Conservation (phyloP, 768 basidiomycete genomes). For the Paxillus involutus region DNA sequence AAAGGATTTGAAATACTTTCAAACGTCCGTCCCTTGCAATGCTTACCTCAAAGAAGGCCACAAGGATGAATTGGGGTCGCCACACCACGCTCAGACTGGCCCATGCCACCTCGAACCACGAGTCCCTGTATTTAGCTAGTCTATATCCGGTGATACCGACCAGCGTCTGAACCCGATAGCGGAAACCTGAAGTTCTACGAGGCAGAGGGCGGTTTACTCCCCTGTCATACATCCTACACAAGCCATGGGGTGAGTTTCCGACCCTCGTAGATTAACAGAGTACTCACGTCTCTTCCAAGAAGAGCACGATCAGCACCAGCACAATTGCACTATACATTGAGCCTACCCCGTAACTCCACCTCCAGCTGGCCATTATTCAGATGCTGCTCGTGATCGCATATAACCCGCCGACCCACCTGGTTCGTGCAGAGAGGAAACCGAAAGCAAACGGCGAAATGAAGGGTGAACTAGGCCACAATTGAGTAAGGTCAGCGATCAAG, state of each 20-base stretch:
- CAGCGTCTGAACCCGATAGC: slow-evolving; percentile 45
- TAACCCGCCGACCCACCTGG: slow-evolving; percentile 15
- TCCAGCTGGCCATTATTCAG: slow-evolving; percentile 33
- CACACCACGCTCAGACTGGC: slow-evolving; percentile 42
- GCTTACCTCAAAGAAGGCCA: slow-evolving; percentile 39
- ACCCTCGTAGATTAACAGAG: not conserved
- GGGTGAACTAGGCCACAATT: slow-evolving; percentile 30
- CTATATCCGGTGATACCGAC: slow-evolving; percentile 46
- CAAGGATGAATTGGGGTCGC: slow-evolving; percentile 47
- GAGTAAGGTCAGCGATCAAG: slow-evolving; percentile 22
- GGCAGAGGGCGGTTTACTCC: slow-evolving; percentile 32
- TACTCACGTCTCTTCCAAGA: slow-evolving; percentile 51
- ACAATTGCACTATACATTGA: slow-evolving; percentile 48
- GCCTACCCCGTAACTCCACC: slow-evolving; percentile 55
- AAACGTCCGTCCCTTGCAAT: not conserved
- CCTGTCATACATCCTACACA: slow-evolving; percentile 48
- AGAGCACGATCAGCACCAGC: slow-evolving; percentile 43
- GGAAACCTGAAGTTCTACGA: slow-evolving; percentile 30
- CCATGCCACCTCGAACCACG: slow-evolving; percentile 35
- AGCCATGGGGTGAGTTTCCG: slow-evolving; percentile 1
- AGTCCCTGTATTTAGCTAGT: slow-evolving; percentile 45
- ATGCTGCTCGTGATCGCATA: too few species aligned
- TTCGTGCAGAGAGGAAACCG: slow-evolving; percentile 27
- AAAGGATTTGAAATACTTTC: not conserved
- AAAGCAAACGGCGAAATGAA: slow-evolving; percentile 31